Evolutionary conservation across 2,329 filamentous ascomycete species (phyloP), one percentile per base, ranked within the genome.

Genomic region (Gnomoniopsis sp.): DNA sequence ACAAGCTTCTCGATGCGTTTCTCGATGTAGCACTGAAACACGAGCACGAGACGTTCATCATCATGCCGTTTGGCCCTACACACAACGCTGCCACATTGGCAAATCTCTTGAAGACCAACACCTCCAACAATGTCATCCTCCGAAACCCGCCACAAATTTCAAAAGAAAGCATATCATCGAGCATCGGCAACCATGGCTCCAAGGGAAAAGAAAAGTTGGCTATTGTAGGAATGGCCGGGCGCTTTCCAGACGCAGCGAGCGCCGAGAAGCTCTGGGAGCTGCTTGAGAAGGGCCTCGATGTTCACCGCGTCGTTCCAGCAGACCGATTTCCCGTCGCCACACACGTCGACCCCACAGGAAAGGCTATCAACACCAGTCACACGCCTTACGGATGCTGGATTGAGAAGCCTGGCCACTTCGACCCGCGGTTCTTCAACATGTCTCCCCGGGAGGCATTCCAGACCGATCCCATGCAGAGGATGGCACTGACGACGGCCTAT

Each of bases 351-450:
- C 82, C 87, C 6, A 86, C 85, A 6, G 88, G 88, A 22, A 91
- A 91, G 71, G 80, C 77, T 34, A 86, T 87, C 71, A 93, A 92
- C 75, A 91, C 89, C 59, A 89, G 85, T 55, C 87, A 90, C 71
- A 91, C 88, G 1, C 88, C 87, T 3, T 91, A 86, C 65, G 89
- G 89, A 17, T 90, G 88, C 75, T 92, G 77, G 76, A 81, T 91
- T 64, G 85, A 91, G 62, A 83, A 91, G 62, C 89, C 89, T 0
- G 88, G 88, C 57, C 78, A 88, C 50, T 93, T 93, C 67, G 90
- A 93, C 66, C 87, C 88, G n/a, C 80, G 87, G 1, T 93, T 93
- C 75, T 93, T 93, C 82, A 91, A 91, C 73, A 92, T 93, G 87
- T 92, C 89, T 38, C 89, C 89, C 6, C 84, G 88, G 65, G 89